Evolutionary conservation across 306 rosid genomes (phyloP).

Genomic region (Fragaria vesca): DNA sequence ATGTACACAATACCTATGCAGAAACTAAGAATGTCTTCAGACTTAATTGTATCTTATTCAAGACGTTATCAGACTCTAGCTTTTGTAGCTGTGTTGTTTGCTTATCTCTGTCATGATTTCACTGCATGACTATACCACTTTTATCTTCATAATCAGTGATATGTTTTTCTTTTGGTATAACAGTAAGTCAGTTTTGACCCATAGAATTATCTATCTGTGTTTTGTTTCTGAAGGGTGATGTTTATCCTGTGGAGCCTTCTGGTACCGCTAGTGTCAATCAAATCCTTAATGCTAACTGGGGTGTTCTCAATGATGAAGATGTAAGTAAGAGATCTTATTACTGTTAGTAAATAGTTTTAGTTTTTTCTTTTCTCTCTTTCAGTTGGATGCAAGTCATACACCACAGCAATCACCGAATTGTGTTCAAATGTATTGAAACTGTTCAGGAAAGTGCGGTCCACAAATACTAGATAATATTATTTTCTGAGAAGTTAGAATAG

Average conservation of each 20-base stretch:
- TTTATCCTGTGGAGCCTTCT: slow-evolving; percentile 78
- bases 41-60: neutral
- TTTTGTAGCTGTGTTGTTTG: neutral
- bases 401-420: neutral
- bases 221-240: slow-evolving; percentile 65
- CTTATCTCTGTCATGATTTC: neutral
- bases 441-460: neutral
- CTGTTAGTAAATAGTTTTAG: slow-evolving; percentile 6
- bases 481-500: neutral
- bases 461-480: neutral
- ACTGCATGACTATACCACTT: neutral
- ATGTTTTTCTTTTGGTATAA: slow-evolving; percentile 21
- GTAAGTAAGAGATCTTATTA: slow-evolving; percentile 43
- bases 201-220: slow-evolving; percentile 2
- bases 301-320: slow-evolving; percentile 73
- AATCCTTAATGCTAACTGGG: slow-evolving; percentile 93
- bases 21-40: neutral
- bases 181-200: slow-evolving; percentile 13
- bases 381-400: neutral
- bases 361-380: slow-evolving; percentile 6
- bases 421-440: neutral
- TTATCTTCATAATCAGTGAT: neutral
- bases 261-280: slow-evolving; percentile 54
- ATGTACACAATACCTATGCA: neutral
- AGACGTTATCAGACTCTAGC: neutral